Evolutionary conservation across 805 yeast genomes (phyloP).

Genomic region (Kregervanrija delftensis): DNA sequence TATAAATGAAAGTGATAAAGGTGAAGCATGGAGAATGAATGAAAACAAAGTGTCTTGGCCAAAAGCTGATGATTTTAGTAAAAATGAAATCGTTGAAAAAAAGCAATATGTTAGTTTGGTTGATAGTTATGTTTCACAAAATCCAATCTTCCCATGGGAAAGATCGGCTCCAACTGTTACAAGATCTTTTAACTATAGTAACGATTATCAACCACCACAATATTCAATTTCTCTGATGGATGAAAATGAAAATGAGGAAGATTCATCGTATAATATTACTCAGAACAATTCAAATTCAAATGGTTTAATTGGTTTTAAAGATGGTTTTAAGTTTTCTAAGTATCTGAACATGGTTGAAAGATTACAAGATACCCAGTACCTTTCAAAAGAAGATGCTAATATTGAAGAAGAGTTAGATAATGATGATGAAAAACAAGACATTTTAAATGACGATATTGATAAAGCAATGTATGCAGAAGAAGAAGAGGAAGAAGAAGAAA

Average conservation of each 20-base stretch:
- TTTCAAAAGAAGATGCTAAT: background rate
- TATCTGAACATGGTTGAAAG: conserved; percentile 13
- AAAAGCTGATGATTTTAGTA: background rate
- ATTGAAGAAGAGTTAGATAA: background rate
- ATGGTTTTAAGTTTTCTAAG: conserved; percentile 14
- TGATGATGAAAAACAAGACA: background rate
- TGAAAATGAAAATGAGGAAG: background rate
- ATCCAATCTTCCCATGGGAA: conserved; percentile 34
- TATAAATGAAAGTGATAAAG: conserved; percentile 15
- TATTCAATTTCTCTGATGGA: conserved; percentile 11
- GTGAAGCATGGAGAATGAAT: conserved; percentile 28
- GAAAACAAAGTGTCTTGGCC: conserved; percentile 20
- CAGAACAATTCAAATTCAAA: background rate
- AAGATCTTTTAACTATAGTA: conserved; percentile 15
- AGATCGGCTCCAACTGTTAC: conserved; percentile 6
- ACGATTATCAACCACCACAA: conserved; percentile 10
- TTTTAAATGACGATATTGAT: too few relatives aligned
- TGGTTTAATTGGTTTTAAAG: conserved; percentile 15
- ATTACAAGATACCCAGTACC: background rate
- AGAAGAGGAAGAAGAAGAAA: conserved; percentile 8
- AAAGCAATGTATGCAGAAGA: background rate
- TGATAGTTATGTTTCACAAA: conserved; percentile 18
- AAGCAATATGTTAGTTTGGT: conserved; percentile 1
- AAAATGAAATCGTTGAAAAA: background rate
- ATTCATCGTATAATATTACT: background rate